phyloP scores from a whole-genome alignment of 495 filamentous ascomycete species.

The Podospora fimiseda region DNA sequence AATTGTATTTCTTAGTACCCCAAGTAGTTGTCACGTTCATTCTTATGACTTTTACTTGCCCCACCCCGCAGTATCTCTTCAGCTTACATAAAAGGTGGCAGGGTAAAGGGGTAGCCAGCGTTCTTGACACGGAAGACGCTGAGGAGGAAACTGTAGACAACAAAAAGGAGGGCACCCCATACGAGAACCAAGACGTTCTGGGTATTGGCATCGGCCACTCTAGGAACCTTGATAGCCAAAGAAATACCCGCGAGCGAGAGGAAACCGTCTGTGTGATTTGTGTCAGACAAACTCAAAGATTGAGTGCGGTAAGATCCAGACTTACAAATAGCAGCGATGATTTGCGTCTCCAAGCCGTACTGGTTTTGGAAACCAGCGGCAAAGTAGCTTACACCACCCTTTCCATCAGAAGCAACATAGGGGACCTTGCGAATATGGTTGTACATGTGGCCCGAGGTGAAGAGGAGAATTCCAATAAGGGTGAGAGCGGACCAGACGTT shows the following conservation, averaged over 20 bases:
- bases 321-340: conserved; percentile 93
- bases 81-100: conserved; percentile 71
- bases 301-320: conserved; percentile 16
- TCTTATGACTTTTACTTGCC: too few species aligned
- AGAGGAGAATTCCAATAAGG: conserved; percentile 83
- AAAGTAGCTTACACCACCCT: conserved; percentile 85
- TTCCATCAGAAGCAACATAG: conserved; percentile 84
- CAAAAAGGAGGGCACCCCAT: conserved; percentile 72
- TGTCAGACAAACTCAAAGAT: neutral
- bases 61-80: too few species aligned
- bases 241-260: conserved; percentile 87
- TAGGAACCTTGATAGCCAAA: conserved; percentile 83
- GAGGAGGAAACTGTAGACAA: conserved; percentile 88
- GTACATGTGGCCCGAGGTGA: conserved; percentile 98
- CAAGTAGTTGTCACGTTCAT: too few species aligned
- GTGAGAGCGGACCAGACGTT: conserved; percentile 91
- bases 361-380: conserved; percentile 92
- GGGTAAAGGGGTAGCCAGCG: conserved; percentile 85
- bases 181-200: conserved; percentile 78
- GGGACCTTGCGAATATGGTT: conserved; percentile 96
- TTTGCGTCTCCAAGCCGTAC: conserved; percentile 92
- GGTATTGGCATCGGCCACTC: conserved; percentile 65
- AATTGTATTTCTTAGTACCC: too few species aligned
- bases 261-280: conserved; percentile 45
- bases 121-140: conserved; percentile 95